Percentiles rank a stretch among this genome's conserved stretches.
These are phyloP conservation scores for Setaria italica DNA, from an alignment of 202 grass and related monocot genomes.

Conservation along the genomic window DNA sequence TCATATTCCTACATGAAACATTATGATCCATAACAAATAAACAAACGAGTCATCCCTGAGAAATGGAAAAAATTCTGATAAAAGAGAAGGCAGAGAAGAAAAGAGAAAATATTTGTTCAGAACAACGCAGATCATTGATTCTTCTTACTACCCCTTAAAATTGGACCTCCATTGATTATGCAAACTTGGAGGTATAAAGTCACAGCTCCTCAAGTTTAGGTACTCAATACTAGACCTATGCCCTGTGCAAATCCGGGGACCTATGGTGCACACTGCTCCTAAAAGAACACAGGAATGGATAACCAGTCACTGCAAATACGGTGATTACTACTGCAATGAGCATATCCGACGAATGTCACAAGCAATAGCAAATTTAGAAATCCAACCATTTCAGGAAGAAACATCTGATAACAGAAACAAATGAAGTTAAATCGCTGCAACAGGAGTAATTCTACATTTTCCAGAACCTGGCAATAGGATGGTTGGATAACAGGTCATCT, in stretches of 20 bases:
- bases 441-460: neutral
- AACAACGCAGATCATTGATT: neutral
- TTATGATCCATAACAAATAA: neutral
- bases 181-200: neutral
- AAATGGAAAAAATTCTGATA: no score
- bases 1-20: neutral
- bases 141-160: neutral
- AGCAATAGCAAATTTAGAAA: neutral
- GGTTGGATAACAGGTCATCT: neutral
- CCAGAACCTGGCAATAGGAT: neutral
- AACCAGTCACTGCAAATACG: neutral
- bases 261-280: neutral
- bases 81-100: no score
- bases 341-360: neutral
- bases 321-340: neutral
- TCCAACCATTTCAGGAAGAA: neutral
- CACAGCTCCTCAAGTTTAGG: neutral
- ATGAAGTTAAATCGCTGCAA: neutral
- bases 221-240: neutral
- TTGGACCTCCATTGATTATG: neutral
- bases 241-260: neutral
- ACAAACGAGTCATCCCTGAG: neutral
- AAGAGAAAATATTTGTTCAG: no score
- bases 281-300: neutral
- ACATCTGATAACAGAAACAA: slow-evolving; percentile 1